phyloP scores from a whole-genome alignment of 2,329 filamentous ascomycete genomes.

The Cladosporium phlei region DNA sequence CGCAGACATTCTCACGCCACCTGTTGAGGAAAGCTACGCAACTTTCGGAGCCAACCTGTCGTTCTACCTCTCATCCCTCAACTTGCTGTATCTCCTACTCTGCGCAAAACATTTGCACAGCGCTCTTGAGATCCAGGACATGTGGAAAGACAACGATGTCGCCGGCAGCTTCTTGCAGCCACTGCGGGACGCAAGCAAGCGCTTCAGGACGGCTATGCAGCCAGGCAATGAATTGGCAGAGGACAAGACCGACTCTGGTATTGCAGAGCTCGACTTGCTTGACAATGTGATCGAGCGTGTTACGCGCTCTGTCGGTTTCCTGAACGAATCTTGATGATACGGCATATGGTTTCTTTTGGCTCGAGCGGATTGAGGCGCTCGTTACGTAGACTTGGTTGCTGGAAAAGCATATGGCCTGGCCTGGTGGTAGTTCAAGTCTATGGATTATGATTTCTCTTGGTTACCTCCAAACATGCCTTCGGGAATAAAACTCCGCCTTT shows the following conservation, averaged over 20 bases:
- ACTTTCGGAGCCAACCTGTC: slow-evolving; percentile 49
- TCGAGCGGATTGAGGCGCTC: no score
- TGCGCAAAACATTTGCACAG: slow-evolving; percentile 46
- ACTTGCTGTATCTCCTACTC: slow-evolving; percentile 55
- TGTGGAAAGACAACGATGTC: slow-evolving; percentile 39
- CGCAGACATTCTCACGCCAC: slow-evolving; percentile 36
- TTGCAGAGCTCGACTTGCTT: slow-evolving; percentile 32
- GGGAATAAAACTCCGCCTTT: not conserved
- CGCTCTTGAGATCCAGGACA: slow-evolving; percentile 42
- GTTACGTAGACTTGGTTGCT: no score
- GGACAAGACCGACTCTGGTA: slow-evolving; percentile 31
- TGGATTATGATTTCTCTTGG: no score
- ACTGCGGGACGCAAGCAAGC: slow-evolving; percentile 34
- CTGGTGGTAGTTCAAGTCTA: no score
- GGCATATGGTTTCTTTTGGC: no score
- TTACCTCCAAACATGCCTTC: no score
- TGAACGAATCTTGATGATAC: slow-evolving; percentile 24
- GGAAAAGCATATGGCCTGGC: no score
- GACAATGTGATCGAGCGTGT: slow-evolving; percentile 32
- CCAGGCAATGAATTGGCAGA: slow-evolving; percentile 33
- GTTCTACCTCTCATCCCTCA: slow-evolving; percentile 53
- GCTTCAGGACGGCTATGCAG: slow-evolving; percentile 35
- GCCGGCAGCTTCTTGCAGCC: slow-evolving; percentile 40
- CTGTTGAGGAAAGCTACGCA: slow-evolving; percentile 37
- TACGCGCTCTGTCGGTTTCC: slow-evolving; percentile 23